Conservation (phyloP, 257 asterid genomes). For the Fraxinus pennsylvanica region DNA sequence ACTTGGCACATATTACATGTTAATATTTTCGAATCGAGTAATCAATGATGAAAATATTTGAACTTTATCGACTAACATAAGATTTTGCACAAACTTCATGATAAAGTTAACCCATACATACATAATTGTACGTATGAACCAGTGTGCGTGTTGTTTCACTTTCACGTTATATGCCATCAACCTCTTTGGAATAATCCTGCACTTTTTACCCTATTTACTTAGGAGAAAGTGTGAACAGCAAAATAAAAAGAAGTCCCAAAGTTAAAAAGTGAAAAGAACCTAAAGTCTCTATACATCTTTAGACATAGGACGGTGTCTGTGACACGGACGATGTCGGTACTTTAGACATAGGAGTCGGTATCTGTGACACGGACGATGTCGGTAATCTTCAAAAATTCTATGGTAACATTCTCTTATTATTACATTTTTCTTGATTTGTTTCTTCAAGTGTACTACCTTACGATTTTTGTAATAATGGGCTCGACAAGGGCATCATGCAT, state of each 20-base stretch:
- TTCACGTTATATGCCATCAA: neutral
- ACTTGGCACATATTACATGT: too few species aligned
- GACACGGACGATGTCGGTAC: neutral
- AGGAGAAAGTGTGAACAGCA: neutral
- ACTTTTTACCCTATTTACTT: neutral
- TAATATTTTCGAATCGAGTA: too few species aligned
- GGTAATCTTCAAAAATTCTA: too few species aligned
- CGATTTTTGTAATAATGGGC: too few species aligned
- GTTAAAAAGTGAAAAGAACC: neutral
- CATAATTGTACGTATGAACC: too few species aligned
- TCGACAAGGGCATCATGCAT: too few species aligned
- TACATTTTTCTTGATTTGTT: too few species aligned
- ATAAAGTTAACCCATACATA: too few species aligned
- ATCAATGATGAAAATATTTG: neutral
- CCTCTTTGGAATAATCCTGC: neutral
- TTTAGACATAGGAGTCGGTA: constrained; percentile 9
- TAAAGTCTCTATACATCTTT: neutral
- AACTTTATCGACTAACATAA: neutral
- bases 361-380: constrained; percentile 22
- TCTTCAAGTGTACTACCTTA: too few species aligned
- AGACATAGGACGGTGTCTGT: constrained; percentile 27
- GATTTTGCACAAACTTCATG: neutral
- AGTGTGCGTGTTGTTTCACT: neutral
- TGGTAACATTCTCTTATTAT: too few species aligned
- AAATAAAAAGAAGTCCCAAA: neutral